These are phyloP conservation scores for Lolium multiflorum DNA, from an alignment of 176 grass and related monocot species.

Conservation along the genomic window DNA sequence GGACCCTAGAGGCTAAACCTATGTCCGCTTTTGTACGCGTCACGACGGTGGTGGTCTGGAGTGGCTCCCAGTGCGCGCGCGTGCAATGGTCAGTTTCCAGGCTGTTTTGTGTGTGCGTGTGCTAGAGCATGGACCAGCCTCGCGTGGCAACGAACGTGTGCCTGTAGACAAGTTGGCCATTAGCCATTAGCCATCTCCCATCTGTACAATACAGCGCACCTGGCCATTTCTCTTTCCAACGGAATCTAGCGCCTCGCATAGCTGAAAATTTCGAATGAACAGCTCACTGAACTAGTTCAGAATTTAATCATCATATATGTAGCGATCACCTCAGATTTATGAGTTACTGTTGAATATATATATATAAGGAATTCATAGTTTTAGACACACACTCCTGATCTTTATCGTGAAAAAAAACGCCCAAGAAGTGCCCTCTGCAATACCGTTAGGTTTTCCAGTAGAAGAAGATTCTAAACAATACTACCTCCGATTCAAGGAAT, in stretches of 20 bases:
- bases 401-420: too few species aligned
- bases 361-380: too few species aligned
- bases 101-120: neutral
- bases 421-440: too few species aligned
- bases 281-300: neutral
- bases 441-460: too few species aligned
- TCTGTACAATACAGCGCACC: neutral
- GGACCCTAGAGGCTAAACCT: neutral
- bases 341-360: too few species aligned
- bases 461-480: too few species aligned
- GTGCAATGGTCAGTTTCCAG: slow-evolving; percentile 13
- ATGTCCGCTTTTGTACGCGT: neutral
- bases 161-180: neutral
- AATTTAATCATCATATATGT: too few species aligned
- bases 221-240: neutral
- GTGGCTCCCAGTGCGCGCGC: neutral
- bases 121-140: neutral
- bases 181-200: neutral
- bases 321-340: too few species aligned
- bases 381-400: too few species aligned
- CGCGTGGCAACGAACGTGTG: neutral
- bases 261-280: neutral
- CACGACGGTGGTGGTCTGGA: neutral
- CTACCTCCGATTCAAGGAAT: too few species aligned
- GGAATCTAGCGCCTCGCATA: neutral